Base-by-base conservation (phyloP, 768 basidiomycete genomes). In the Boletellus emodensis region DNA sequence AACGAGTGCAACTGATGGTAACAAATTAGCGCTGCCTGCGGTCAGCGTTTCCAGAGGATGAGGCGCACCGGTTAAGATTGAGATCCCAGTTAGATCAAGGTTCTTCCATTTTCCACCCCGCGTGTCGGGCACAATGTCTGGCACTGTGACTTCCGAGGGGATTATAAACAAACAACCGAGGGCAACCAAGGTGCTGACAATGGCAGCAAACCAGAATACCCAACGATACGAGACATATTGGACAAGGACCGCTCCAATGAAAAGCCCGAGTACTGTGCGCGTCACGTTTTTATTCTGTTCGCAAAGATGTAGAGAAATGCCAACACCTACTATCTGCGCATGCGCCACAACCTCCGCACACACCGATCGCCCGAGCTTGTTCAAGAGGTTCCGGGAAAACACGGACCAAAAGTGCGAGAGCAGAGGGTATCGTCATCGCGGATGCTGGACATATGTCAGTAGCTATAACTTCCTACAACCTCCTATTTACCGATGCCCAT, bases 401-500 rank as follows among this genome's bases (percentile, higher is more conserved):
- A 39, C 72, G 70, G 6, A 81, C 76, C 20, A 81, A 70, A 28
- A 82, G 67, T 34, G 72, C 64, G 15, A 76, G 62, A 8, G 79
- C 75, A 3, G 78, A 75, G 3, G 80, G 80, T 34, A 80, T 71
- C 9, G 75, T 77, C 67, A 80, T 62, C 2, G 78, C 70, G n/a
- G 76, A 79, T 13, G 70, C 76, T 70, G 67, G 17, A 45, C 1
- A 18, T 13, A 7, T 18, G 18, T 65, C 4, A 58, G 39, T 18
- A 40, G 15, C 46, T 17, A 12, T 24, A 6, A 45, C 7, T n/a
- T 10, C n/a, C 0, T 20, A 8, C 33, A 4, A 3, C 2, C 4
- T 28, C 18, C 33, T 37, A 17, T 62, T 48, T 40, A 74, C 78
- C 71, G 35, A 75, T 68, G 18, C 82, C 81, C 54, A 69, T 75